Percentiles rank a stretch among this genome's conserved stretches.
These are phyloP conservation scores for Coemansia sp. DNA, from an alignment of 192 early-diverging fungal genomes.

Conservation along the genomic window DNA sequence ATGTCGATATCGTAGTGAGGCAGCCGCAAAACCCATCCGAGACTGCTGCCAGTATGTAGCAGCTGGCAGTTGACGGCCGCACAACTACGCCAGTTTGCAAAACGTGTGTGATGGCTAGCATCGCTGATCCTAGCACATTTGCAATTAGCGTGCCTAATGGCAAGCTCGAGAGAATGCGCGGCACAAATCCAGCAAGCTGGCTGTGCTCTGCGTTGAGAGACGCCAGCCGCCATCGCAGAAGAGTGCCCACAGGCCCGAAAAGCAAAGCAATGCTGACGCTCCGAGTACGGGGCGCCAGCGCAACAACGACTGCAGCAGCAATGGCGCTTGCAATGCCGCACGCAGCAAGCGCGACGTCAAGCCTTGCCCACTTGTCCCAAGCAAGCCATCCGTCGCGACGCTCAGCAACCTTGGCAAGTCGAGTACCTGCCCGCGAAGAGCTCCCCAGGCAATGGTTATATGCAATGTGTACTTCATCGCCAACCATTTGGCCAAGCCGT, in stretches of 20 bases:
- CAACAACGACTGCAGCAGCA: slow-evolving; percentile 25
- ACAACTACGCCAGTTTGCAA: slow-evolving; percentile 44
- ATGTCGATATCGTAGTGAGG: slow-evolving; percentile 71
- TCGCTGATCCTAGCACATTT: slow-evolving; percentile 35
- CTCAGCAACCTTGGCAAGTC: slow-evolving; percentile 11
- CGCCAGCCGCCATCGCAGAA: slow-evolving; percentile 48
- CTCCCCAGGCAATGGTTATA: slow-evolving; percentile 1
- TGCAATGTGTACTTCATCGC: slow-evolving; percentile 22
- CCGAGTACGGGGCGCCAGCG: slow-evolving; percentile 28
- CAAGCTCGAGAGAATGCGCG: background rate
- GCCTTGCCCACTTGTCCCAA: slow-evolving; percentile 31
- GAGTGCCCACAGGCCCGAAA: slow-evolving; percentile 37
- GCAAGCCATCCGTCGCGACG: slow-evolving; percentile 26
- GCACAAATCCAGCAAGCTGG: background rate
- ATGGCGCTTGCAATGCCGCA: slow-evolving; percentile 6
- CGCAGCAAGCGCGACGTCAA: slow-evolving; percentile 17
- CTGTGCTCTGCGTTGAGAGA: slow-evolving; percentile 22
- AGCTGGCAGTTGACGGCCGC: slow-evolving; percentile 29
- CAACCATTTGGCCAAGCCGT: slow-evolving; percentile 37
- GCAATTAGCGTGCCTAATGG: slow-evolving; percentile 55
- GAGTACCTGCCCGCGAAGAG: background rate
- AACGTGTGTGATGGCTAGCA: slow-evolving; percentile 33
- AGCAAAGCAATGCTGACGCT: slow-evolving; percentile 44
- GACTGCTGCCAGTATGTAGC: slow-evolving; percentile 48
- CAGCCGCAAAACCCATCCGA: slow-evolving; percentile 69